Conservation (phyloP, 2,329 filamentous ascomycete species). For the Fulvia fulva region DNA sequence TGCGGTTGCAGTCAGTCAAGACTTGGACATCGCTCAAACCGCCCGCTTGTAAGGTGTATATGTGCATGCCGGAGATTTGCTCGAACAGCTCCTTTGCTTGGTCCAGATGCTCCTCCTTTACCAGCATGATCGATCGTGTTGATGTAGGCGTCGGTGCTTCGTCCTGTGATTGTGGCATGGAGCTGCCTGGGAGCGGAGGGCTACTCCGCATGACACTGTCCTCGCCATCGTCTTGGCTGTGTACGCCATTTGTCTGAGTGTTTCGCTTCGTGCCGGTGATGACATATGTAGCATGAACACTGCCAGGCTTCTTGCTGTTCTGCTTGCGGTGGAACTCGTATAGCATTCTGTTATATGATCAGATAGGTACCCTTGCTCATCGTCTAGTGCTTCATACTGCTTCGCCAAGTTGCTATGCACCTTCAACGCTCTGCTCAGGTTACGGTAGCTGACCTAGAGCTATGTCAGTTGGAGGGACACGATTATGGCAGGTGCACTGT, state of each 20-base stretch:
- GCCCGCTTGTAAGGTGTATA: conserved; percentile 78
- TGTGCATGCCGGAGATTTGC: conserved; percentile 71
- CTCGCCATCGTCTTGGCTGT: conserved; percentile 51
- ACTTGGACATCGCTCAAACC: conserved; percentile 64
- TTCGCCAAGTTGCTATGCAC: conserved; percentile 86
- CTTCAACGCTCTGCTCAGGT: conserved; percentile 75
- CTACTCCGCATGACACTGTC: conserved; percentile 65
- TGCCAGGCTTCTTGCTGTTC: conserved; percentile 67
- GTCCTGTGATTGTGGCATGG: conserved; percentile 46
- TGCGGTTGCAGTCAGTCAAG: conserved; percentile 65
- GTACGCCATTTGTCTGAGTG: conserved; percentile 37
- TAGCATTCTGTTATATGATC: conserved; percentile 62
- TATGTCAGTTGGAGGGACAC: conserved; percentile 28
- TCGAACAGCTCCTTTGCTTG: conserved; percentile 63
- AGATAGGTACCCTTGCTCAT: neutral
- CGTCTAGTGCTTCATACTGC: conserved; percentile 55
- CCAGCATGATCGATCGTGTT: conserved; percentile 25
- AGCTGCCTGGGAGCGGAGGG: conserved; percentile 64
- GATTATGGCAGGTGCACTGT: neutral
- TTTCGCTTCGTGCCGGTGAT: conserved; percentile 64
- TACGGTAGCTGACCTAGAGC: conserved; percentile 75
- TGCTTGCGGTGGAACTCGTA: conserved; percentile 79
- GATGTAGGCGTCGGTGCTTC: conserved; percentile 50
- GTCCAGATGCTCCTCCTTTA: conserved; percentile 30
- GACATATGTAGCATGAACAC: conserved; percentile 89